phyloP scores from a whole-genome alignment of 1,139 yeast genomes.

The Magnusiomyces paraingens region DNA sequence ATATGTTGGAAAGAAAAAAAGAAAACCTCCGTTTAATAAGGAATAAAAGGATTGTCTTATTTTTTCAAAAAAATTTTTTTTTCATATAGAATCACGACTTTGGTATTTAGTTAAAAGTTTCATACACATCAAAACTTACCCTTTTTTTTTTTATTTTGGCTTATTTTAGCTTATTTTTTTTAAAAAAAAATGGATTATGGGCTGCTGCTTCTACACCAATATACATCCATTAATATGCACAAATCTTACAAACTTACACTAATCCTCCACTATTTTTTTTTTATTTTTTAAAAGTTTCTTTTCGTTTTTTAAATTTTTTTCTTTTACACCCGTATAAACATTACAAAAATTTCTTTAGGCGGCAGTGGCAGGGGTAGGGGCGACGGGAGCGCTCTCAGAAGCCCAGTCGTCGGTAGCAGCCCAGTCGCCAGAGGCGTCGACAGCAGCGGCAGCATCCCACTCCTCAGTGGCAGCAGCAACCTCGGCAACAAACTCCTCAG shows the following conservation, averaged over 20 bases:
- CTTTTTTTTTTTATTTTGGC: not conserved
- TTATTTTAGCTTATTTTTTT: not conserved
- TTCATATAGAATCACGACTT: not conserved
- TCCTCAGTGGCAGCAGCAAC: slow-evolving; percentile 62
- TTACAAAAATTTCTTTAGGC: slow-evolving; percentile 26
- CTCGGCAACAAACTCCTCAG: slow-evolving; percentile 56
- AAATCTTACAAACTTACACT: no score
- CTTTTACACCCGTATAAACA: slow-evolving; percentile 8
- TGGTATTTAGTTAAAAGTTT: not conserved
- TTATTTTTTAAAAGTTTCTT: not conserved
- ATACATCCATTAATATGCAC: no score
- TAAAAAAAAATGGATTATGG: not conserved
- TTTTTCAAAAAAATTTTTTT: not conserved
- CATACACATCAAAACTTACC: not conserved
- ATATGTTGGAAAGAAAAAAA: no score
- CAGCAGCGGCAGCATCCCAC: slow-evolving; percentile 66
- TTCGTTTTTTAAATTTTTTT: slow-evolving; percentile 9
- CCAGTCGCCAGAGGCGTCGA: slow-evolving; percentile 33
- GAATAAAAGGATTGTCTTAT: not conserved
- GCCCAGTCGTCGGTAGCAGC: slow-evolving; percentile 60
- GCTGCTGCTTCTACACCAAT: not conserved
- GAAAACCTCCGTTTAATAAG: not conserved
- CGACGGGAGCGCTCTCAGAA: slow-evolving; percentile 47
- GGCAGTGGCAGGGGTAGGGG: slow-evolving; percentile 43
- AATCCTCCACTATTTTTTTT: no score